Base-by-base conservation (phyloP, 352 stramenopile species). In the Phytophthora lateralis region DNA sequence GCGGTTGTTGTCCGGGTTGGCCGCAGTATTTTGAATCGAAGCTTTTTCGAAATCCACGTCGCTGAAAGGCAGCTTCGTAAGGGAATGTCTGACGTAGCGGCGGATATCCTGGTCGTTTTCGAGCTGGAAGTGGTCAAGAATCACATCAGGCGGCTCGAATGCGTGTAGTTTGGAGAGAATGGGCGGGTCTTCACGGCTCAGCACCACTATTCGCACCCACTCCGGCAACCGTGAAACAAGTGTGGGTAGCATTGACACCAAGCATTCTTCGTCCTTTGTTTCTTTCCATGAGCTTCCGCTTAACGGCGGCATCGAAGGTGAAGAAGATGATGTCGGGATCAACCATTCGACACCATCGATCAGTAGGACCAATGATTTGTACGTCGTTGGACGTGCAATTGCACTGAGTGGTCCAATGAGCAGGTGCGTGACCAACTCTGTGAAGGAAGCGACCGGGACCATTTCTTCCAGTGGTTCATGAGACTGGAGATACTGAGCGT, bases 401-500 rank as follows among this genome's bases (percentile, higher is more conserved):
- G 81, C 71, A 41, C 81, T 89, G 44, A 92, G 55, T n/a, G 83
- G 83, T 4, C 73, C 73, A 7, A 92, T 64, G 14, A 92, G 62
- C 34, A 92, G 35, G 6, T 83, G 71, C 0, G 71, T 60, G 10
- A 91, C 56, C 12, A 92, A 55, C 30, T 73, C 69, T 6, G 67
- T 63, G 27, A 92, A 85, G 7, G 73, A 85, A 24, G 83, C 89
- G n/a, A 92, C 78, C 0, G 81, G 79, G 3, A 92, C 81, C 43
- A 92, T 72, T 59, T 92, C 83, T 50, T 92, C 83, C 2, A 92
- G 57, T 0, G 83, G 83, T 27, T 90, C 78, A 26, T 80, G 75
- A n/a, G 78, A 75, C 37, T 92, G 83, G 11, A 92, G 55, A 38
- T 86, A 90, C 11, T 75, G 63, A 3, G 79, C 75, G 47, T 90